Evolutionary conservation across 257 asterid species (phyloP).

Genomic region (Solanum piurae): DNA sequence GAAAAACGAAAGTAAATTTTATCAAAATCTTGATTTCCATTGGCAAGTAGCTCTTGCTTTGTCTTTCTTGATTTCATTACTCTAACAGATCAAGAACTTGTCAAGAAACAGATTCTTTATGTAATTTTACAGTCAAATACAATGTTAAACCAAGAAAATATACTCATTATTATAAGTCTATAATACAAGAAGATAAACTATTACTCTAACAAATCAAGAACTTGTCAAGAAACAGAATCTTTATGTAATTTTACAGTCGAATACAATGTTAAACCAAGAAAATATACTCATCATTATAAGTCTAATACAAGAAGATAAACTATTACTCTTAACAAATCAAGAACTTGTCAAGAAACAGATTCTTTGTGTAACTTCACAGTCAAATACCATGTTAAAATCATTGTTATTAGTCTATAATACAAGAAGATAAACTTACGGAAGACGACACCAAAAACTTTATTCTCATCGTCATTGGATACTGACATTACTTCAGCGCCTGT

Average conservation of each 20-base stretch:
- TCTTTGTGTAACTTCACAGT: not conserved
- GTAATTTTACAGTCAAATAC: not conserved
- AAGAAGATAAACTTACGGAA: constrained; percentile 49
- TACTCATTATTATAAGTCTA: not conserved
- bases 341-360: no score
- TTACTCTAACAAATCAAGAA: not conserved
- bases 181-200: no score
- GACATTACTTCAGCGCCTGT: constrained; percentile 96
- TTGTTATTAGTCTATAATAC: not conserved
- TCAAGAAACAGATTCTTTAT: not conserved
- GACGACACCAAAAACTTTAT: constrained; percentile 83
- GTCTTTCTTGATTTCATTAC: not conserved
- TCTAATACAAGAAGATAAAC: no score
- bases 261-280: not conserved
- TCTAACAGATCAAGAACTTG: not conserved
- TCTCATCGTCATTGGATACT: constrained; percentile 93
- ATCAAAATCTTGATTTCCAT: not conserved
- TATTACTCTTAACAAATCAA: no score
- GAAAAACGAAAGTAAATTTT: not conserved
- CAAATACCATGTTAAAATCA: no score
- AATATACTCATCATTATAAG: not conserved
- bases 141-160: not conserved
- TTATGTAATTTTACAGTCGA: not conserved
- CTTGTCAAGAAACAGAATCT: not conserved
- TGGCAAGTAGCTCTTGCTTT: not conserved